phyloP scores from a whole-genome alignment of 768 basidiomycete species.

The Sistotremastrum niveocremeum region DNA sequence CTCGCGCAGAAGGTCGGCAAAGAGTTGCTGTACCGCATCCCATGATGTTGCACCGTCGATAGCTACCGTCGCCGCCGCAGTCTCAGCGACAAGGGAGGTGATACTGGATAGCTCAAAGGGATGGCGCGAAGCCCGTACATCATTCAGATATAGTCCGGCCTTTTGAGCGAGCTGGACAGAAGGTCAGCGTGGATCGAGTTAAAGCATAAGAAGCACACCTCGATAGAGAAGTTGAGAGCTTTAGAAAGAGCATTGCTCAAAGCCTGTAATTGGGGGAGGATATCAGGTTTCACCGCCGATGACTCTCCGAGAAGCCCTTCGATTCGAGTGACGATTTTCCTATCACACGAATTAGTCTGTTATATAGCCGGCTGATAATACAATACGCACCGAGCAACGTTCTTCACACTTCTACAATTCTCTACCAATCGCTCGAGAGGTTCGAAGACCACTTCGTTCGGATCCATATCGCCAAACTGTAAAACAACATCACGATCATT shows the following conservation, averaged over 20 bases:
- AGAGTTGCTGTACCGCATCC: conserved; percentile 61
- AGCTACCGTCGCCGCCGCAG: conserved; percentile 54
- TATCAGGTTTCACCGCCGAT: conserved; percentile 53
- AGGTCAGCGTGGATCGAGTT: no score
- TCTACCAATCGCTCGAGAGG: conserved; percentile 77
- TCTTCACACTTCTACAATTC: conserved; percentile 69
- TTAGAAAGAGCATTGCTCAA: conserved; percentile 65
- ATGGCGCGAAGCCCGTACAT: conserved; percentile 64
- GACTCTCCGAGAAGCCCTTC: conserved; percentile 68
- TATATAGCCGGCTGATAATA: neutral
- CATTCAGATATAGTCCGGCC: conserved; percentile 74
- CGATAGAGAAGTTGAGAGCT: conserved; percentile 83
- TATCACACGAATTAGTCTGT: conserved; percentile 17
- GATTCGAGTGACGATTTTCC: conserved; percentile 78
- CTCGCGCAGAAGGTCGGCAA: conserved; percentile 58
- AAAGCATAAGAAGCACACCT: conserved; percentile 45
- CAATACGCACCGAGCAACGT: conserved; percentile 47
- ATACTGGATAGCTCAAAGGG: conserved; percentile 66
- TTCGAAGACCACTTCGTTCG: conserved; percentile 62
- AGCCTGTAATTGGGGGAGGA: conserved; percentile 59
- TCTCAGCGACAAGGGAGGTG: conserved; percentile 58
- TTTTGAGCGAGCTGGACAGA: conserved; percentile 69
- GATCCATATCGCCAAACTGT: conserved; percentile 62
- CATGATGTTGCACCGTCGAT: conserved; percentile 59
- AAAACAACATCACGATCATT: conserved; percentile 67